Evolutionary conservation across 257 asterid species (phyloP), one percentile per base, ranked within the genome.

Genomic region (Lithospermum erythrorhizon): DNA sequence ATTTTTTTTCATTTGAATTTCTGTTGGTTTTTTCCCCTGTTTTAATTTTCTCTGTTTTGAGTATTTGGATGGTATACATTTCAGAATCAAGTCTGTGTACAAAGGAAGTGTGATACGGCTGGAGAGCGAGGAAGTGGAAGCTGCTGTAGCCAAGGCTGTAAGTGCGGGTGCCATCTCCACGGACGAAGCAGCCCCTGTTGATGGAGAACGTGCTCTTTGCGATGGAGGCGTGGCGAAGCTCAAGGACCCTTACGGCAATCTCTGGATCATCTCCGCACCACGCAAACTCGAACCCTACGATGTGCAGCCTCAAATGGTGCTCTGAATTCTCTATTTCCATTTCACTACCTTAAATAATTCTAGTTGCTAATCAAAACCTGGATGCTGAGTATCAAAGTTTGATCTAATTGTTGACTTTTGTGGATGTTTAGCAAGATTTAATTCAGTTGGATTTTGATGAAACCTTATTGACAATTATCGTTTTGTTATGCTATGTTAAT

Each of bases 181-280:
- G 6, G 80, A 78, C 0, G 80, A 77, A 0, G 35, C 7, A 13
- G 3, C 45, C 9, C 1, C 65, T 41, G 13, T 58, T 0, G 87
- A 79, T 48, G 82, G 74, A 49, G 84, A 61, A 35, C 81, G 60
- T 59, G 76, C 72, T 52, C 80, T 78, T 73, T 69, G 80, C 64
- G 84, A 86, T 2, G 84, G 83, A 52, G 81, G 89, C 74, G 83
- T 75, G 68, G 94, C 81, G 1, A 75, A 74, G 73, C 73, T 87
- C 23, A 79, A 65, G 73, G 97, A 89, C 64, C 97, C 97, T 0
- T 89, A 67, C 71, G 97, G 94, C 65, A 73, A 76, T 37, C 21
- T 83, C 14, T 89, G 97, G 97, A 63, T 82, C 4, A 76, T 89
- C 64, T 73, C 83, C 79, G 1, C 84, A 0, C 75, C 86, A 1